Base-by-base conservation (phyloP, 805 yeast species). In the Wickerhamomyces alni region DNA sequence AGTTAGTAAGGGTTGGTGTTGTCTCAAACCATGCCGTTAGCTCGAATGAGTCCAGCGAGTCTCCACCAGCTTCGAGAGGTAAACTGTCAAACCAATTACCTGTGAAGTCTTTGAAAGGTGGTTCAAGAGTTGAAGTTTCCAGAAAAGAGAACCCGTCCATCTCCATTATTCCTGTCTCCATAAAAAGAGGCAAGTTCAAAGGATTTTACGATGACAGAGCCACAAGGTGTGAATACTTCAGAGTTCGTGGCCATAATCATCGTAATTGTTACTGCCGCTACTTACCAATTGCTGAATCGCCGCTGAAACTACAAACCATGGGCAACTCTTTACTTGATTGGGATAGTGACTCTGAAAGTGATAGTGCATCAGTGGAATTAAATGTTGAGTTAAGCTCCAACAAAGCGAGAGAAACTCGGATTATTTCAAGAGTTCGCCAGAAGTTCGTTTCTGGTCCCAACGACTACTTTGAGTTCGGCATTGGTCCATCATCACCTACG, bases 141-240 rank as follows among this genome's bases (percentile, higher is more conserved):
- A n/a, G n/a, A n/a, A n/a, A 26, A 26, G 12, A 10, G 6, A 13
- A 11, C 28, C 12, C 8, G n/a, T 9, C 28, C n/a, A n/a, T n/a
- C 4, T 13, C 34, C 11, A 18, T 13, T 3, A 21, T 21, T 18
- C 25, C 24, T 9, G 13, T n/a, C 17, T 34, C 45, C 17, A 49
- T 58, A 8, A 38, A 30, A 17, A 36, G 53, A 25, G 67, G 65
- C 0, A 43, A 45, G 26, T 61, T 59, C 42, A 57, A 43, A 37
- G 64, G 63, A 1, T 17, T 32, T 6, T 45, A 42, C 24, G 65
- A 62, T 38, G 50, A 50, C 27, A 44, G 66, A 17, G 49, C 42
- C 17, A 13, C 44, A 8, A 35, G 55, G 15, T 59, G 67, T 42
- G 19, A 34, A 1, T 48, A 27, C 19, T 17, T 17, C 11, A 24